These are phyloP conservation scores for Populus deltoides DNA, from an alignment of 345 rosid species.

Conservation along the genomic window DNA sequence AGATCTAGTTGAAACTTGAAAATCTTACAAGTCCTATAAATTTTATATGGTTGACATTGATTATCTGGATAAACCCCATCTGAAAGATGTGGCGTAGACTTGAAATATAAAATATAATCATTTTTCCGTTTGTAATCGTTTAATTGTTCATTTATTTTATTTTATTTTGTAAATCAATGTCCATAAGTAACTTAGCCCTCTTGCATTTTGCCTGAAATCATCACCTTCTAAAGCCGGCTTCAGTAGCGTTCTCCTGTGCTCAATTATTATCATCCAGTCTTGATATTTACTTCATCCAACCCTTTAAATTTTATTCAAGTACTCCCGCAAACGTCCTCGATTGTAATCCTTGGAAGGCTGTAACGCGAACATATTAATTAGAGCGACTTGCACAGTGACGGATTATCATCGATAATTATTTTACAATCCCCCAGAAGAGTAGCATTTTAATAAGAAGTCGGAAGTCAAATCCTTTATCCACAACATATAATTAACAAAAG, in stretches of 20 bases:
- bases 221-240: too few species aligned
- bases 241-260: not conserved
- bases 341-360: too few species aligned
- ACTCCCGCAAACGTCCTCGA: not conserved
- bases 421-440: too few species aligned
- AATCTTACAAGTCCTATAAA: not conserved
- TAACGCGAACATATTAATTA: not conserved
- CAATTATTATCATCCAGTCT: not conserved
- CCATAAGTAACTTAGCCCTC: not conserved
- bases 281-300: not conserved
- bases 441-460: too few species aligned
- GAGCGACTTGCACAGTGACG: not conserved
- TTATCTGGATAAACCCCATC: not conserved
- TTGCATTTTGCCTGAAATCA: not conserved
- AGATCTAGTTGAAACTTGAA: slow-evolving; percentile 1
- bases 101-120: not conserved
- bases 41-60: slow-evolving; percentile 1
- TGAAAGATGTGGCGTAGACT: not conserved
- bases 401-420: not conserved
- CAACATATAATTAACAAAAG: too few species aligned
- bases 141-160: not conserved
- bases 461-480: not conserved
- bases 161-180: not conserved
- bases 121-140: not conserved
- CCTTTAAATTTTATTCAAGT: not conserved